These are phyloP conservation scores for Eimeria necatrix DNA, from an alignment of 169 alveolate genomes.

Conservation along the genomic window DNA sequence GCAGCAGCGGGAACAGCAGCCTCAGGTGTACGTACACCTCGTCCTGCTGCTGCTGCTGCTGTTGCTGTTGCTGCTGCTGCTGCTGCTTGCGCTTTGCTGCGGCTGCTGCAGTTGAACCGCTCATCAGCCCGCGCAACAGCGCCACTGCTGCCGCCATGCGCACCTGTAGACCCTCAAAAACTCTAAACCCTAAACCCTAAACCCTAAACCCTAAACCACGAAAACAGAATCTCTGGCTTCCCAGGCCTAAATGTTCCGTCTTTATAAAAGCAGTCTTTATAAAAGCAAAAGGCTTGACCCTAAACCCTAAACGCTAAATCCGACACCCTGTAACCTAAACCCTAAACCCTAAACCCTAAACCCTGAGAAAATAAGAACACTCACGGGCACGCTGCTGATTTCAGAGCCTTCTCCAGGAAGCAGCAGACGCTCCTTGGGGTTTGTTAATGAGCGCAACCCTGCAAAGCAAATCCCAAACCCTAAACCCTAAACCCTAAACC, in stretches of 20 bases:
- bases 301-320: neutral
- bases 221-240: neutral
- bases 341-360: constrained; percentile 21
- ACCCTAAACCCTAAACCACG: neutral
- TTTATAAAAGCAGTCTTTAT: no score
- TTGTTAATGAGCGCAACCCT: constrained; percentile 23
- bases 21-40: constrained; percentile 56
- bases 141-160: constrained; percentile 67
- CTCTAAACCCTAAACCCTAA: neutral
- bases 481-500: neutral
- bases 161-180: constrained; percentile 12
- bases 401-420: constrained; percentile 43
- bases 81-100: neutral
- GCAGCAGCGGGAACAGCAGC: constrained; percentile 58
- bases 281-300: no score
- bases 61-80: neutral
- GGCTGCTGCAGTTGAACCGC: constrained; percentile 61
- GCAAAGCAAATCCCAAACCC: neutral
- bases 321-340: neutral
- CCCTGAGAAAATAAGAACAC: no score
- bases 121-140: constrained; percentile 40
- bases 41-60: constrained; percentile 24
- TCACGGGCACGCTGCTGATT: constrained; percentile 37
- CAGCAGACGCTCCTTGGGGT: constrained; percentile 54
- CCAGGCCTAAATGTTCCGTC: no score